Base-by-base conservation (phyloP, 1,139 yeast species). In the Candida tetrigidarum region DNA sequence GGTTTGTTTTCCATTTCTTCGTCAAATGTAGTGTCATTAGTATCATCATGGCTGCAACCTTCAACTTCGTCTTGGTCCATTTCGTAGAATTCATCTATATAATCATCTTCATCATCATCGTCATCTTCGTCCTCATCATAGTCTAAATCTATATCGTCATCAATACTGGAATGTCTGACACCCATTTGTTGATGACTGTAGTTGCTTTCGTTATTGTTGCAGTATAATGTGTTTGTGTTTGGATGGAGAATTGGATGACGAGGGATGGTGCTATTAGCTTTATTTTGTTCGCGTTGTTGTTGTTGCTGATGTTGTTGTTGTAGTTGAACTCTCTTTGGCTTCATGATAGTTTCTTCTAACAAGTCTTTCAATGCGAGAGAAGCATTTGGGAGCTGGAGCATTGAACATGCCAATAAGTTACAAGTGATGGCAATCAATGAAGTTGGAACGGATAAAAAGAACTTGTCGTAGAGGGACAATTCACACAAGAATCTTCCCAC, bases 401-500 rank as follows among this genome's bases (percentile, higher is more conserved):
- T 81, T 43, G 86, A 81, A 52, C 89, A 80, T 11, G 97, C 89
- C 53, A 92, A 65, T 43, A 85, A 62, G 56, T 85, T 83, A 22
- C 93, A 86, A 1, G 95, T 75, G 19, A 81, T 67, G 7, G 96
- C 86, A 23, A 89, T 74, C 40, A 80, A 59, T 1, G 91, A 81
- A 0, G 91, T 71, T 14, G 84, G 76, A 48, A 79, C 76, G 34
- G 78, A 74, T 44, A 91, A 66, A 58, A 85, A 88, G 37, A 75
- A 76, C 52, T 87, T 79, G 52, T 86, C 86, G 62, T 86, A 91
- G 19, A 90, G 66, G 0, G 96, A 76, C 43, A 87, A 66, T 63
- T 90, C 96, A 61, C 95, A 83, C 29, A 90, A 73, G 57, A 84
- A 87, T 51, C 89, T 72, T 2, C 86, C 71, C 39, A 83, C 76